These are phyloP conservation scores for Cladophialophora exuberans DNA, from an alignment of 2,329 filamentous ascomycete genomes.

Conservation along the genomic window DNA sequence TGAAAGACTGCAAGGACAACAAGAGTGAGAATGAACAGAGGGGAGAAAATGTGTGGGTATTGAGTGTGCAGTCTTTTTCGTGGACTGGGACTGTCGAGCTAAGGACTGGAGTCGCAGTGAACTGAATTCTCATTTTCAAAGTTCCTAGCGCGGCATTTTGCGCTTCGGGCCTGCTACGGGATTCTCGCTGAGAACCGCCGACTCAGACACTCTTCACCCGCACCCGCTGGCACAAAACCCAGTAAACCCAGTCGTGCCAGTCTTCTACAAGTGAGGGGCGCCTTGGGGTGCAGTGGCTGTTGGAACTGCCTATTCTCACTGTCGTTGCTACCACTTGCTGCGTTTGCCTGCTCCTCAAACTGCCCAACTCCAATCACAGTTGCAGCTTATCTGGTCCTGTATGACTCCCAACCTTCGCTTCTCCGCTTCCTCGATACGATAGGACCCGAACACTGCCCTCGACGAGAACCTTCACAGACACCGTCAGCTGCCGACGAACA, in stretches of 20 bases:
- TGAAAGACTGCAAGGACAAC: constrained; percentile 2
- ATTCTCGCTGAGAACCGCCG: no score
- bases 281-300: not conserved
- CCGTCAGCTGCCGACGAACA: not conserved
- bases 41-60: constrained; percentile 21
- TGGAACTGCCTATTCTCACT: not conserved
- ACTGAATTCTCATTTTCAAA: constrained; percentile 28
- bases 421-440: constrained; percentile 4
- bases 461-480: not conserved
- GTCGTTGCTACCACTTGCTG: not conserved
- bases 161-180: constrained; percentile 9
- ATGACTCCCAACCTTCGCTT: constrained; percentile 2
- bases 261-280: constrained; percentile 5
- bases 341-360: constrained; percentile 10
- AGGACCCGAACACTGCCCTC: no score
- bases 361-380: constrained; percentile 7
- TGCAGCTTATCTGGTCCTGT: not conserved
- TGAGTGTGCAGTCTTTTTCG: constrained; percentile 25
- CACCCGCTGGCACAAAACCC: constrained; percentile 1
- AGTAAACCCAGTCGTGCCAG: constrained; percentile 1
- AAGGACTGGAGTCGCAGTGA: constrained; percentile 13
- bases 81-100: constrained; percentile 14
- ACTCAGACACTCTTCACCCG: not conserved
- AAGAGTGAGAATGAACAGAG: constrained; percentile 9
- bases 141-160: constrained; percentile 30